phyloP scores from a whole-genome alignment of 2,329 filamentous ascomycete species.

The Aspergillus amoenus region DNA sequence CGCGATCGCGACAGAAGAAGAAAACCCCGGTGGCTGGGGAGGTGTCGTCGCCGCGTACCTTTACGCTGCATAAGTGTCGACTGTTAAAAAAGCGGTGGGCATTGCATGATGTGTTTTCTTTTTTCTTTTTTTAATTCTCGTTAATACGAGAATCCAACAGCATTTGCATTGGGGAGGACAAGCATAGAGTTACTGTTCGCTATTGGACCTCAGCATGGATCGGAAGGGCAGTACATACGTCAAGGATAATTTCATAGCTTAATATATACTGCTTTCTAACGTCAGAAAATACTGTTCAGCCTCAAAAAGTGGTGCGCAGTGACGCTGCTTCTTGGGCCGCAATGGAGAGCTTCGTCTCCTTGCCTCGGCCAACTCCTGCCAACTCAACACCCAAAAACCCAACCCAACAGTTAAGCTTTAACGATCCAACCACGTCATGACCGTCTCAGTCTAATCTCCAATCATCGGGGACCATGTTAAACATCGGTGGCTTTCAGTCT shows the following conservation, averaged over 20 bases:
- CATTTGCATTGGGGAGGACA: not conserved
- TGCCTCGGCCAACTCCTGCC: constrained; percentile 4
- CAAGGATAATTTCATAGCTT: not conserved
- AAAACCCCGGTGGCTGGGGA: constrained; percentile 37
- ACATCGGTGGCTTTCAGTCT: constrained; percentile 7
- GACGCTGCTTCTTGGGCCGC: constrained; percentile 6
- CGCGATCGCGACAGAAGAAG: constrained; percentile 24
- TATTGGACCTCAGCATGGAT: not conserved
- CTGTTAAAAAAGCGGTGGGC: not conserved
- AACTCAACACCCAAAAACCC: constrained; percentile 11
- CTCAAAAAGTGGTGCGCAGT: not conserved
- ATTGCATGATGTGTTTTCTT: not conserved
- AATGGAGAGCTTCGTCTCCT: not conserved
- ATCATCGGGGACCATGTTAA: constrained; percentile 14
- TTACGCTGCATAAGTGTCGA: constrained; percentile 22
- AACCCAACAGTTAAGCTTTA: not conserved
- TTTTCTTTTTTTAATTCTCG: not conserved
- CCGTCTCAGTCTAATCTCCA: constrained; percentile 5
- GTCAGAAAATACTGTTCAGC: not conserved
- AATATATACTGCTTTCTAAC: not conserved
- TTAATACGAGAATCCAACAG: not conserved
- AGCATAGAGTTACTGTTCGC: not conserved
- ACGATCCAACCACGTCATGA: constrained; percentile 7
- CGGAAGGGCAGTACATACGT: not conserved
- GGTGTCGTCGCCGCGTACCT: constrained; percentile 34